Base-by-base conservation (phyloP, 371 early-diverging fungal species). In the Smittium mucronatum region DNA sequence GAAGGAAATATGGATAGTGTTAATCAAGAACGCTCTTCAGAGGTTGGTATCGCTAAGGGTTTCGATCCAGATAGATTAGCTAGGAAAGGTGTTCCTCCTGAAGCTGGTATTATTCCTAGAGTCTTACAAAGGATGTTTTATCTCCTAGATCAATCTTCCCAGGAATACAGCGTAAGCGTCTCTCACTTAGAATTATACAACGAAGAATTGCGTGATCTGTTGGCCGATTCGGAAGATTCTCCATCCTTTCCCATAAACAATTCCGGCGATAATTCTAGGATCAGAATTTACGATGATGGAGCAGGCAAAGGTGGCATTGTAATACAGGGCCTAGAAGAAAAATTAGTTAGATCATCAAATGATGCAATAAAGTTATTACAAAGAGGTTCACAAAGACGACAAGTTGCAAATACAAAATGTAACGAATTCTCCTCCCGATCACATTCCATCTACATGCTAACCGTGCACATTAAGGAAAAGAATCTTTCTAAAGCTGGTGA, bases 111-210 rank as follows among this genome's bases (percentile, higher is more conserved):
- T 67, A 93, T 98, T 70, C 95, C 95, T 1, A 87, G 92, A 70
- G 85, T 90, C 0, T 83, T 97, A 68, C 77, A 89, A 67, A 81
- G 87, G 34, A 79, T 99, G 58, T 97, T 96, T 76, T 81, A 86
- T 21, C 83, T 84, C 1, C 78, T 92, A 29, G 83, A 86, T 30
- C 69, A 70, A 26, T 76, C 81, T 59, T 73, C 76, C 0, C 77
- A 86, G 0, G 90, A 93, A 67, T 89, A 83, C 70, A 83, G 88
- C 1, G 92, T 92, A 2, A 85, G 85, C 32, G 95, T 97, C 15
- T 93, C 96, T 1, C 98, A 93, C 75, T 70, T 97, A 64, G 98
- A 99, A 78, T 94, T 99, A 36, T 99, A 98, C 76, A 95, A 95
- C 77, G 99, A 99, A 59, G 66, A 73, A 25, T 65, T 79, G 64